These are phyloP conservation scores for Saccharum officinarum DNA, from an alignment of 176 grass and related monocot genomes.

Conservation along the genomic window DNA sequence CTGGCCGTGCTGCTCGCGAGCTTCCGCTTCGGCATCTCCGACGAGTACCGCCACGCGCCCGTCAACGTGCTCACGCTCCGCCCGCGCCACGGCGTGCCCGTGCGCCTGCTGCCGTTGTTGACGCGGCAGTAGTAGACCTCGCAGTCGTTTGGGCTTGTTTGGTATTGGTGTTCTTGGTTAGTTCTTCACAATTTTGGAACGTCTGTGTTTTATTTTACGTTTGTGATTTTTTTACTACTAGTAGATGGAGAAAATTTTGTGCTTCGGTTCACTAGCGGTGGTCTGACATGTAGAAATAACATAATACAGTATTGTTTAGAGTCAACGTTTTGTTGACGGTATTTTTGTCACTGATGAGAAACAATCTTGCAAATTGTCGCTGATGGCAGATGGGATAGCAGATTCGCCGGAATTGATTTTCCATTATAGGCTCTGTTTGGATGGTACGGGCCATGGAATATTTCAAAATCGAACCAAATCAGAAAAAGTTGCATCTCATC, in stretches of 20 bases:
- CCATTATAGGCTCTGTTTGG: neutral
- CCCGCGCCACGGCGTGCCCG: slow-evolving; percentile 74
- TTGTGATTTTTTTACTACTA: neutral
- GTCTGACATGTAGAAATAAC: slow-evolving; percentile 3
- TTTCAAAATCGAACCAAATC: too few species aligned
- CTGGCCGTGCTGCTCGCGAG: slow-evolving; percentile 69
- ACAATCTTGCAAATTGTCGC: neutral
- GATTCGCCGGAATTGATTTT: neutral
- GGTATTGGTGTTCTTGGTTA: neutral
- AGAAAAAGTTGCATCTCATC: too few species aligned
- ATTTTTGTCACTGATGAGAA: neutral
- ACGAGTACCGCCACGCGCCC: slow-evolving; percentile 85
- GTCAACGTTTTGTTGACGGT: neutral
- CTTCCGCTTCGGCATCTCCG: slow-evolving; percentile 84
- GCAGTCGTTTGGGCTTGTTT: neutral
- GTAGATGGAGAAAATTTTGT: slow-evolving; percentile 21
- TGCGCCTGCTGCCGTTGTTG: slow-evolving; percentile 65
- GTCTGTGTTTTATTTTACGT: neutral
- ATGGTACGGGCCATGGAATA: too few species aligned
- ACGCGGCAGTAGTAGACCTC: neutral
- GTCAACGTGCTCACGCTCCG: slow-evolving; percentile 86
- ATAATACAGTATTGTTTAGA: neutral
- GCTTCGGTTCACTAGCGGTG: neutral
- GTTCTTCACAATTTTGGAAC: slow-evolving; percentile 18
- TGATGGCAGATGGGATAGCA: neutral